Percentiles rank a stretch among this genome's conserved stretches.
Evolutionary conservation across 371 early-diverging fungal genomes (phyloP).

Genomic region (Encephalitozoon intestinalis): DNA sequence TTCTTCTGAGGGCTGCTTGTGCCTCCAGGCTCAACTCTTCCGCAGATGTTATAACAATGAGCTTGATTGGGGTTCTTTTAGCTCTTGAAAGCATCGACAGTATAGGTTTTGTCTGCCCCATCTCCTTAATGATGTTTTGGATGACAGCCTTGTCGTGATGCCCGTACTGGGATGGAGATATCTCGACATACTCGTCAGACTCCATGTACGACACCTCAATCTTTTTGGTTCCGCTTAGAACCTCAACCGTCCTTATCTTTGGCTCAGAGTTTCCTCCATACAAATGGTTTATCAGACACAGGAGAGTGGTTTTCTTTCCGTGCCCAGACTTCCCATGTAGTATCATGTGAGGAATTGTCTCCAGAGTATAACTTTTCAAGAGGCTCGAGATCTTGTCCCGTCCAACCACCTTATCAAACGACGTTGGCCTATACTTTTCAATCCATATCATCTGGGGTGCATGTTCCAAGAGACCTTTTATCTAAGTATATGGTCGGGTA

Average conservation of each 20-base stretch:
- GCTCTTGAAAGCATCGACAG: constrained; percentile 58
- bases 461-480: not conserved
- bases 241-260: constrained; percentile 75
- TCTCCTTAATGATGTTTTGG: constrained; percentile 88
- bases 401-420: constrained; percentile 73
- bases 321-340: constrained; percentile 88
- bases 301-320: constrained; percentile 87
- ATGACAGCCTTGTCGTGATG: constrained; percentile 83
- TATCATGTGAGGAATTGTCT: constrained; percentile 75
- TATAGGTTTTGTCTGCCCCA: constrained; percentile 91
- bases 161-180: constrained; percentile 68
- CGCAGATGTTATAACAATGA: constrained; percentile 88
- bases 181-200: constrained; percentile 55
- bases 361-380: constrained; percentile 68
- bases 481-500: not conserved
- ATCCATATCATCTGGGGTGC: constrained; percentile 70
- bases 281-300: constrained; percentile 65
- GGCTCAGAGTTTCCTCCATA: constrained; percentile 36
- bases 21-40: constrained; percentile 81
- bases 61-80: constrained; percentile 57
- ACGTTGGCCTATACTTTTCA: constrained; percentile 81
- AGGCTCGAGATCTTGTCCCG: constrained; percentile 68
- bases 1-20: constrained; percentile 90
- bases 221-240: constrained; percentile 78
- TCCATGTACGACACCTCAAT: constrained; percentile 64